Base-by-base conservation (phyloP, 2,329 filamentous ascomycete species). In the Septoria linicola region DNA sequence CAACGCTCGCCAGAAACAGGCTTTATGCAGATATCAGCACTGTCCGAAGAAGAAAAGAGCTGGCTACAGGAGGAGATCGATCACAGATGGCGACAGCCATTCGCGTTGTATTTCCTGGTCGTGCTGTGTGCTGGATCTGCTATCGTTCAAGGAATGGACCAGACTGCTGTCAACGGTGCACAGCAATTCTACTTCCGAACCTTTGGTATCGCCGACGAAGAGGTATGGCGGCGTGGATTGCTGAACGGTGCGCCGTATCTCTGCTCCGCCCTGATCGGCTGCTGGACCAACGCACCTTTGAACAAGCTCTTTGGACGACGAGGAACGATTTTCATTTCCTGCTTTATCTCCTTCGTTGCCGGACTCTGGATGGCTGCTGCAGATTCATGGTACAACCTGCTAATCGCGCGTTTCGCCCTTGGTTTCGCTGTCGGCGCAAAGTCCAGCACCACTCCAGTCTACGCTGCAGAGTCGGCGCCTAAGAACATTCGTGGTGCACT, bases 241-340 rank as follows among this genome's bases (percentile, higher is more conserved):
- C 5, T 72, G 31, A 88, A 88, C 63, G 76, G 74, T 0, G 78
- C 78, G 0, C 81, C 81, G 0, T 84, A 85, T 56, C 77, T 88
- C 1, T 84, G 82, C 70, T 88, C 82, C 58, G 83, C 84, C 3
- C 68, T 87, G 36, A 67, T 85, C 41, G 84, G 85, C 16, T 89
- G 85, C 68, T 89, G 87, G 86, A 73, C 85, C 13, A 88, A 84
- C 0, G 81, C 84, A 31, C 86, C 87, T 1, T 78, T 89, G 68
- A 89, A 89, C 69, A 80, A 82, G 49, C 73, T 65, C 54, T 84
- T 89, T 55, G 87, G 87, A 10, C 81, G 86, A 41, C 78, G 85
- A 2, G 85, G 87, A 10, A 88, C 84, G 14, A 90, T 92, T 56
- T 91, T 89, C 69, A 72, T 88, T 50, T 83, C 87, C 5, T 88